Evolutionary conservation across 768 basidiomycete species (phyloP), one percentile per base, ranked within the genome.

Genomic region (Sarcomyxa edulis): DNA sequence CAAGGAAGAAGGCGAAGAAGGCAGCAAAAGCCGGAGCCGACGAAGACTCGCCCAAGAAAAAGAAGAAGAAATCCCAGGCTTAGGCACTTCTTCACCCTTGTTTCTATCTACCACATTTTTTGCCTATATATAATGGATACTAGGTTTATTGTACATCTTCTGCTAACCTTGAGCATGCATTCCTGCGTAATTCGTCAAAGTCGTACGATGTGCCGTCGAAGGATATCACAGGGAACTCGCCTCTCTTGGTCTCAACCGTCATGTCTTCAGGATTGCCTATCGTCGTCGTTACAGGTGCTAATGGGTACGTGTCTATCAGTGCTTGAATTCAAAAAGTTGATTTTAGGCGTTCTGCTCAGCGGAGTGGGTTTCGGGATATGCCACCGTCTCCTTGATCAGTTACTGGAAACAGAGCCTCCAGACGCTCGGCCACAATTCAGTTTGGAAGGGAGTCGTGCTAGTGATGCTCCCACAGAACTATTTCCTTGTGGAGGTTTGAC

Each of bases 321-420:
- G 28, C 30, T 20, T 22, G 32, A 10, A 40, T 21, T 5, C 15
- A 15, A 19, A 20, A 15, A 12, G 25, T 21, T 23, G 37, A 26
- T 27, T 21, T 40, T 41, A 44, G 37, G 40, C 3, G 21, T 30
- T 26, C 5, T 33, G 41, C 46, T 3, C 54, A 92, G 89, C 26
- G 90, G 90, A 40, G 71, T 93, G 12, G 90, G 90, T 11, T 85
- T 83, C 54, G 87, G 85, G 9, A 82, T 86, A 30, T 90, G 87
- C 61, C 76, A 82, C 44, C 81, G 90, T 32, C 70, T 93, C 6
- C 68, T 93, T 31, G 59, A 68, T 47, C 81, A 89, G 49, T 64
- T 91, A 12, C 74, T 74, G n/a, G 63, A 66, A 28, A 51, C 55
- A 10, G 53, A 52, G 40, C 74, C 76, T 5, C 59, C 69, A 9